Percentiles rank a stretch among this genome's conserved stretches.
These are phyloP conservation scores for Colletotrichum echinochloae DNA, from an alignment of 2,329 filamentous ascomycete genomes.

Conservation along the genomic window DNA sequence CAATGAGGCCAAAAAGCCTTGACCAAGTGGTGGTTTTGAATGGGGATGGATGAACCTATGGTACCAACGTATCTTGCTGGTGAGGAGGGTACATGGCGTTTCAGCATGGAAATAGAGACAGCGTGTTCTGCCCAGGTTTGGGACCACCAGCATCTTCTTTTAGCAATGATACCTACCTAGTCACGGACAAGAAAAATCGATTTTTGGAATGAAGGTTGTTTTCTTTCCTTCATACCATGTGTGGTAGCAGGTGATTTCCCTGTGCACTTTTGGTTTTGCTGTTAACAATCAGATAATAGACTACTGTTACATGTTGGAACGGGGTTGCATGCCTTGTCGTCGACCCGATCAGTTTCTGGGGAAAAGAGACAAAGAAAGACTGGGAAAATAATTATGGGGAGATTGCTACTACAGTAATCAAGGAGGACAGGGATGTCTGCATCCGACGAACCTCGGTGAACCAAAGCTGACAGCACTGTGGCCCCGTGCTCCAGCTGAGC, in stretches of 20 bases:
- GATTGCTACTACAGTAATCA: constrained; percentile 6
- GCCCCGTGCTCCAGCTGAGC: constrained; percentile 35
- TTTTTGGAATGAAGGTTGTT: neutral
- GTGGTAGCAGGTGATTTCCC: too few relatives aligned
- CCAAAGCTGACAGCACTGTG: constrained; percentile 25
- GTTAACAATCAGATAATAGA: neutral
- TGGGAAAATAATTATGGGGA: neutral
- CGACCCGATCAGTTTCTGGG: constrained; percentile 13
- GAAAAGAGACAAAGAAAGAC: neutral
- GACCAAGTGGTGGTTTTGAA: neutral
- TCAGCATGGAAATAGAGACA: neutral
- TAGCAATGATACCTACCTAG: neutral
- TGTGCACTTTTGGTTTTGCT: too few relatives aligned
- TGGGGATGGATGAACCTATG: neutral
- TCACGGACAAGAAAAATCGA: neutral
- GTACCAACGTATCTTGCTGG: neutral
- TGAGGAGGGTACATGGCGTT: neutral
- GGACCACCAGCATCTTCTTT: constrained; percentile 1
- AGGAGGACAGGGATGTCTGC: constrained; percentile 12
- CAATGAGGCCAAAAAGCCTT: neutral
- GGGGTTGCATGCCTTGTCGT: constrained; percentile 4
- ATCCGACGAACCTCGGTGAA: constrained; percentile 8
- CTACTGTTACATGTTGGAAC: neutral
- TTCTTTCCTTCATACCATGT: too few relatives aligned
- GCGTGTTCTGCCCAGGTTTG: neutral